Conservation (phyloP, 2,329 filamentous ascomycete genomes). For the Cladosporium sp. region DNA sequence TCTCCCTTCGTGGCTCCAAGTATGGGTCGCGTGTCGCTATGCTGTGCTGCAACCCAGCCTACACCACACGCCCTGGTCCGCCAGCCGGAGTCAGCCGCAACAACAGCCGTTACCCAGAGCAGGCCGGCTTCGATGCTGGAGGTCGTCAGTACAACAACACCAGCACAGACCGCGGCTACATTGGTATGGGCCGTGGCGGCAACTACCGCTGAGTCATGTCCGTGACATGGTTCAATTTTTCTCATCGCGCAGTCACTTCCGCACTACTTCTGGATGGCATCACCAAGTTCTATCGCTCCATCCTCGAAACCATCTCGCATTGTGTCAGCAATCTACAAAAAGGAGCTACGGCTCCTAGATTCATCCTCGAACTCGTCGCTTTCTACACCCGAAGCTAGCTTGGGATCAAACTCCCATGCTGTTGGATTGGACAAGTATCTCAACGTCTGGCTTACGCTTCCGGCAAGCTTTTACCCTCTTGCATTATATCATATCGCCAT, state of each 20-base stretch:
- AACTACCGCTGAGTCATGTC: slow-evolving; percentile 23
- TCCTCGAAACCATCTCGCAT: slow-evolving; percentile 9
- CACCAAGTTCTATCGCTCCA: not conserved
- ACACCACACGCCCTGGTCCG: slow-evolving; percentile 82
- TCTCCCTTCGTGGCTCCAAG: slow-evolving; percentile 94
- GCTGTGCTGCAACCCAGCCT: slow-evolving; percentile 94
- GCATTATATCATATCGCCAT: not conserved
- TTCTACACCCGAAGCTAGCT: slow-evolving; percentile 14
- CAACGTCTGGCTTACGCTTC: slow-evolving; percentile 7
- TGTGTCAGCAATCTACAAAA: slow-evolving; percentile 5
- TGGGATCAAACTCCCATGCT: slow-evolving; percentile 8
- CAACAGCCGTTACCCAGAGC: slow-evolving; percentile 18
- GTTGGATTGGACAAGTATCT: slow-evolving; percentile 14
- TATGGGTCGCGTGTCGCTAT: slow-evolving; percentile 98
- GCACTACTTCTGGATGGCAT: not conserved
- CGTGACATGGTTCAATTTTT: slow-evolving; percentile 15
- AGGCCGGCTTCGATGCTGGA: slow-evolving; percentile 9
- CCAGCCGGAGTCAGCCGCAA: slow-evolving; percentile 55
- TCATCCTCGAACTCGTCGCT: slow-evolving; percentile 11
- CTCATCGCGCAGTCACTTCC: slow-evolving; percentile 9
- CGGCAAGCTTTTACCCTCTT: slow-evolving; percentile 8
- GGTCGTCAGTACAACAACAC: slow-evolving; percentile 16
- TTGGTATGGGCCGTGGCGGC: slow-evolving; percentile 21
- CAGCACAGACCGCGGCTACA: slow-evolving; percentile 8
- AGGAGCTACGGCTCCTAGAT: not conserved